phyloP scores from a whole-genome alignment of 306 rosid species.

The Chamaecrista fasciculata region DNA sequence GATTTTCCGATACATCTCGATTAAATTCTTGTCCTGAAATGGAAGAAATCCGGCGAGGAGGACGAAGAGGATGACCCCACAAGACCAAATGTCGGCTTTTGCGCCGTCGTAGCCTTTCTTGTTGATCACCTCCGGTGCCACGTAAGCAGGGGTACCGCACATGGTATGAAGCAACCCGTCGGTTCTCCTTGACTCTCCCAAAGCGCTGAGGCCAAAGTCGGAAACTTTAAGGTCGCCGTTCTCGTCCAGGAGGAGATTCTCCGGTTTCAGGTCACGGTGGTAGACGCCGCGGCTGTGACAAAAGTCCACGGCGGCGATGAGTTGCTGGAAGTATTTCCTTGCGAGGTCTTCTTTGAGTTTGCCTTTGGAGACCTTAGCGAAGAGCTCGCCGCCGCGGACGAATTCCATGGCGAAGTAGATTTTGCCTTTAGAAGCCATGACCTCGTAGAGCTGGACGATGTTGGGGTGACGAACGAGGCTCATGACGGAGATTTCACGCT shows the following conservation, averaged over 20 bases:
- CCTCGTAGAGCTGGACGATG: conserved; percentile 59
- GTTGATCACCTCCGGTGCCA: conserved; percentile 60
- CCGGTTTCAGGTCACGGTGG: conserved; percentile 66
- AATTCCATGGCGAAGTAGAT: conserved; percentile 63
- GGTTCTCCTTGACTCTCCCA: conserved; percentile 38
- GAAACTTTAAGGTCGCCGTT: conserved; percentile 59
- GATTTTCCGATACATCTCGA: conserved; percentile 59
- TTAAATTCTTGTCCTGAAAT: conserved; percentile 49
- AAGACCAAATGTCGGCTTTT: conserved; percentile 73
- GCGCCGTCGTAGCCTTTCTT: conserved; percentile 73
- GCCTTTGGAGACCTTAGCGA: conserved; percentile 48
- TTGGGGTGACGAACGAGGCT: conserved; percentile 52
- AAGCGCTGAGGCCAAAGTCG: conserved; percentile 63
- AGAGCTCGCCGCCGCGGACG: conserved; percentile 67
- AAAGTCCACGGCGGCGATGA: conserved; percentile 56
- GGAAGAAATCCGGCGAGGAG: conserved; percentile 73
- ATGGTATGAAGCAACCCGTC: conserved; percentile 66
- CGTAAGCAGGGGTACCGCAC: conserved; percentile 69
- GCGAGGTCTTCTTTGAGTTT: conserved; percentile 54
- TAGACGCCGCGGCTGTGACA: conserved; percentile 63
- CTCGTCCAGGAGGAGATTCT: conserved; percentile 63
- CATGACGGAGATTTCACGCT: conserved; percentile 61
- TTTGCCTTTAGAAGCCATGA: conserved; percentile 68
- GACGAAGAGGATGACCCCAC: conserved; percentile 71
- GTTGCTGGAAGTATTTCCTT: conserved; percentile 61